Evolutionary conservation across 1,139 yeast species (phyloP).

Genomic region (Hyphopichia fennica): DNA sequence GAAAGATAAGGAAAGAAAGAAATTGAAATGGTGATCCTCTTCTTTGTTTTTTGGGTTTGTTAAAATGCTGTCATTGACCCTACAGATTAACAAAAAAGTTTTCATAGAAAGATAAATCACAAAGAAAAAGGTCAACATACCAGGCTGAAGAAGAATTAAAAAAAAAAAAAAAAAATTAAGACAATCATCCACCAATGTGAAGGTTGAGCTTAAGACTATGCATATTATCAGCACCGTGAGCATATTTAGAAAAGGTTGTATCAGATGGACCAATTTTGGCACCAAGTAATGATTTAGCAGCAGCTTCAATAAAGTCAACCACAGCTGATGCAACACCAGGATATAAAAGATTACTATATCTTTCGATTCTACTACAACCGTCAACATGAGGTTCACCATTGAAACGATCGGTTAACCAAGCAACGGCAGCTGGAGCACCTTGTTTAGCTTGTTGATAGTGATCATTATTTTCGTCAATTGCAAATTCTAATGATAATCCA

Average conservation of each 20-base stretch:
- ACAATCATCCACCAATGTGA: no score
- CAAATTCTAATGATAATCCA: constrained; percentile 10
- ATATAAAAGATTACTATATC: constrained; percentile 24
- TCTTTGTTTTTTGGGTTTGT: no score
- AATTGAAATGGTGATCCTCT: no score
- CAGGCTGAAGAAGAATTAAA: no score
- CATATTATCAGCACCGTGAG: background rate
- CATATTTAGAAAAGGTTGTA: background rate
- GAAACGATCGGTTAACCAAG: constrained; percentile 11
- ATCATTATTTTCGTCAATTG: constrained; percentile 4
- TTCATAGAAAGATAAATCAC: no score
- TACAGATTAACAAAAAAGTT: no score
- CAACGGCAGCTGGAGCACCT: constrained; percentile 13
- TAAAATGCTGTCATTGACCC: no score
- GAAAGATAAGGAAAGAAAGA: no score
- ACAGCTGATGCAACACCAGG: constrained; percentile 16
- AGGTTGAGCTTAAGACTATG: background rate
- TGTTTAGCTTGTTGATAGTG: constrained; percentile 9
- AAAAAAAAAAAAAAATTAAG: no score
- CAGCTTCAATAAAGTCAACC: constrained; percentile 4
- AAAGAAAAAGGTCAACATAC: no score
- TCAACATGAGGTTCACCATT: constrained; percentile 3
- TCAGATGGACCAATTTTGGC: constrained; percentile 1
- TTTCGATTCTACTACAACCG: constrained; percentile 8
- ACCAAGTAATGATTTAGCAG: constrained; percentile 5